Evolutionary conservation across 2,329 filamentous ascomycete genomes (phyloP), one percentile per base, ranked within the genome.

Genomic region (Didymella sp.): DNA sequence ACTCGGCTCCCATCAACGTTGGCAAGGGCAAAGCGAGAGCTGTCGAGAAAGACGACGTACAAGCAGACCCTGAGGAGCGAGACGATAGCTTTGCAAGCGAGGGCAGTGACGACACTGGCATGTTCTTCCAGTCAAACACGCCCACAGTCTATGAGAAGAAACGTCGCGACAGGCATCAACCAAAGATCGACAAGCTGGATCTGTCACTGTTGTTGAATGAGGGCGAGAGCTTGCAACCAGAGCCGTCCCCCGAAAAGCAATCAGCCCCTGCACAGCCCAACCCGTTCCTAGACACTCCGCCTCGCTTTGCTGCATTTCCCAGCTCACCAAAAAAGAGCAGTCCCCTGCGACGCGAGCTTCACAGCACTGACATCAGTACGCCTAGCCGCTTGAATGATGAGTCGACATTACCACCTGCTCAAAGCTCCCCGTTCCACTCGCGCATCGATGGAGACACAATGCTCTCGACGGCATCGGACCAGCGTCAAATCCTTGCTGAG

Each of bases 121-220:
- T 75, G 60, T 77, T 76, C 52, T 77, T 76, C 59, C 69, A 73
- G 25, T 64, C 67, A 2, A 71, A 73, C 21, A 58, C 71, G 51
- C 71, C 73, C 13, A 62, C 55, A 37, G 52, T 69, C 9, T 72
- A 66, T 50, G 64, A 68, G 9, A 67, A 66, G 17, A 66, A 67
- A 42, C 65, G 60, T 9, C 63, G 62, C 9, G 64, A 74, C n/a
- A 59, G 51, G 6, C 67, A 66, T 47, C 61, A 60, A 28, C 58
- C 62, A 31, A 67, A 65, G 28, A 56, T 56, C 11, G 68, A 72
- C 19, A 72, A 75, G 37, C 28, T 70, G 8, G 71, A 74, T 50
- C 57, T 76, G 3, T 72, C 72, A 2, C 55, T 69, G 22, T 59
- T 76, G 13, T 56, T 76, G 27, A 67, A 68, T 17, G 67, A 71